Base-by-base conservation (phyloP, 2,329 filamentous ascomycete species). In the Alternaria alternata region DNA sequence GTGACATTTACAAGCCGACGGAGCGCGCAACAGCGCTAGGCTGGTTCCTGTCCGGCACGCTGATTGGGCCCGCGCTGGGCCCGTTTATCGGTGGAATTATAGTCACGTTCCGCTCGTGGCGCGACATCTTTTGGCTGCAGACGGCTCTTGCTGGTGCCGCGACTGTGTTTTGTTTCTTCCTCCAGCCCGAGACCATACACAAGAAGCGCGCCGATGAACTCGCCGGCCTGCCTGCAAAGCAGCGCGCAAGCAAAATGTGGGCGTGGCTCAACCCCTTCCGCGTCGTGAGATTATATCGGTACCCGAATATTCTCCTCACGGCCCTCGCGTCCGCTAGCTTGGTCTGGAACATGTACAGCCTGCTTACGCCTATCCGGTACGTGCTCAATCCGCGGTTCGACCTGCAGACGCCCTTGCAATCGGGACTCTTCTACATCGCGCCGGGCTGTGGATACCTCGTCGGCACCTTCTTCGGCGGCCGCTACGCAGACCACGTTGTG, bases 81-180 rank as follows among this genome's bases (percentile, higher is more conserved):
- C 86, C 87, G 0, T 91, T 92, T 68, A 81, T 93, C 9, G 87
- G 91, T 55, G 91, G 91, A 24, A 88, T 93, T 44, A 91, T 94
- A 51, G 89, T 93, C 16, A 93, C 90, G 0, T 93, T 88, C 76
- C 83, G 84, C 7, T 86, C 84, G 2, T 94, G 91, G 91, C 84
- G 90, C 18, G 86, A 86, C 42, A 92, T 93, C 54, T 93, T 93
- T 79, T 93, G 90, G 88, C 81, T 94, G 0, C 91, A 93, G 72
- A 87, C 88, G 0, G 90, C 85, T 0, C 82, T 93, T 6, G 88
- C 88, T 0, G 89, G 85, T 2, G 72, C 85, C 0, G 88, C 86
- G 1, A 81, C 84, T 0, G 20, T 88, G 0, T 84, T 89, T 0
- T 84, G 91, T 32, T 84, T 87, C 65, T 87, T 91, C 67, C 79